These are phyloP conservation scores for Chalciporus pseudorubinellus DNA, from an alignment of 768 basidiomycete species.

Conservation along the genomic window DNA sequence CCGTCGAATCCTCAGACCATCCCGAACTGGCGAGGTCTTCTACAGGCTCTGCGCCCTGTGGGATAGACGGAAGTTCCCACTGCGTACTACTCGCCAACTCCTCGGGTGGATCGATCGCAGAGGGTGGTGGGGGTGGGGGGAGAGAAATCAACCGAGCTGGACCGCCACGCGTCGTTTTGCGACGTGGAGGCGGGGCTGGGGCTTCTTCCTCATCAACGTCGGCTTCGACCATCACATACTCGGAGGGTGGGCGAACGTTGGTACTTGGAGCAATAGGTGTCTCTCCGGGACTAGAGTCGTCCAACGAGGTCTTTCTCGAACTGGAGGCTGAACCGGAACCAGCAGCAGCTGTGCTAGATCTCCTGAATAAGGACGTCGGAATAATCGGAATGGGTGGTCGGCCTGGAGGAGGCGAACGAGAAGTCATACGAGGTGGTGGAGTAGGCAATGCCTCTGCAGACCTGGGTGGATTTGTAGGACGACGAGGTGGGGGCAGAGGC, in stretches of 20 bases:
- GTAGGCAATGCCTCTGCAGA: constrained; percentile 39
- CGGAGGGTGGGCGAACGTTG: constrained; percentile 35
- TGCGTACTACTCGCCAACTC: constrained; percentile 43
- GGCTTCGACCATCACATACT: constrained; percentile 66
- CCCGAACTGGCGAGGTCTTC: constrained; percentile 53
- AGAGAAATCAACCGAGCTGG: constrained; percentile 22
- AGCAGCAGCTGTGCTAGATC: constrained; percentile 39
- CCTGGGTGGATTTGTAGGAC: constrained; percentile 20
- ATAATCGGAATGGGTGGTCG: constrained; percentile 39
- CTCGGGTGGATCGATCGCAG: constrained; percentile 31
- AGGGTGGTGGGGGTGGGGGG: constrained; percentile 42
- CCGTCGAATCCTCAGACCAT: constrained; percentile 60
- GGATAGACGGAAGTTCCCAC: constrained; percentile 67
- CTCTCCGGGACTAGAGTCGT: constrained; percentile 19
- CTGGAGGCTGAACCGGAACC: constrained; percentile 30
- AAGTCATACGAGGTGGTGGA: constrained; percentile 44
- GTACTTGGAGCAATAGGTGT: constrained; percentile 3
- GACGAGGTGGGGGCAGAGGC: constrained; percentile 56
- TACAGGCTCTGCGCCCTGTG: constrained; percentile 51
- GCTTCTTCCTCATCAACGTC: constrained; percentile 36
- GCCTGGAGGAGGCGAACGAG: constrained; percentile 32
- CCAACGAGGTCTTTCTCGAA: constrained; percentile 39
- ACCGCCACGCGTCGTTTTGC: constrained; percentile 27
- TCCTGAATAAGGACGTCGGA: constrained; percentile 30
- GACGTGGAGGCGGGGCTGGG: constrained; percentile 41